Evolutionary conservation across 2,329 filamentous ascomycete genomes (phyloP), one percentile per base, ranked within the genome.

Genomic region (Talaromyces piceae): DNA sequence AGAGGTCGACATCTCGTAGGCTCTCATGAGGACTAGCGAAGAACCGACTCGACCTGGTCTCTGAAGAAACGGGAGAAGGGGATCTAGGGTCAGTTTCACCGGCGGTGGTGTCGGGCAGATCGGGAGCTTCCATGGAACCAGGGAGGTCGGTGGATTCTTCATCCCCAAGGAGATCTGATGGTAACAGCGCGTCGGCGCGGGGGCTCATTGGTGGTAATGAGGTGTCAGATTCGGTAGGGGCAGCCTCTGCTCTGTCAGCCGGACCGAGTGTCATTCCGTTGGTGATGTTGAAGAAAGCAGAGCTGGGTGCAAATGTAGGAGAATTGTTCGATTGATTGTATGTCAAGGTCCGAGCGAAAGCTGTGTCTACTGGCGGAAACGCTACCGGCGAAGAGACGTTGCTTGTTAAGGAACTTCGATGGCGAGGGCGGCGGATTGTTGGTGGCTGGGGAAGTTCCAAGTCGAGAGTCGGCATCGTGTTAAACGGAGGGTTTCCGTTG

Each of bases 181-280:
- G 82, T 5, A 85, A 66, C 18, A 84, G 65, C 23, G 79, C 76
- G 55, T 81, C 80, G 13, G 81, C 81, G 18, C 78, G 76, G 2
- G 82, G 82, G 59, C 80, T 83, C 80, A 84, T 84, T 11, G 79
- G 78, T 8, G 77, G 79, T 25, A 77, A 78, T 52, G 81, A 61
- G 18, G 68, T 67, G 41, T 83, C 81, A 3, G 75, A 66, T 25
- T 84, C 80, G 13, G 75, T 72, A 25, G 77, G 64, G 55, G 65
- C 60, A 12, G 63, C 58, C 23, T 67, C 64, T 2, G 71, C 59
- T 22, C 69, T 67, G 41, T 73, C 69, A 5, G 66, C 61, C 18
- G 72, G 66, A 52, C 66, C 61, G 5, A 73, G 67, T 3, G 78
- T 77, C 78, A 82, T 83, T 52, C 81, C 81, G 57, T 83, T 83